Conservation (phyloP, 2,329 filamentous ascomycete genomes). For the Diaporthe humulicola region DNA sequence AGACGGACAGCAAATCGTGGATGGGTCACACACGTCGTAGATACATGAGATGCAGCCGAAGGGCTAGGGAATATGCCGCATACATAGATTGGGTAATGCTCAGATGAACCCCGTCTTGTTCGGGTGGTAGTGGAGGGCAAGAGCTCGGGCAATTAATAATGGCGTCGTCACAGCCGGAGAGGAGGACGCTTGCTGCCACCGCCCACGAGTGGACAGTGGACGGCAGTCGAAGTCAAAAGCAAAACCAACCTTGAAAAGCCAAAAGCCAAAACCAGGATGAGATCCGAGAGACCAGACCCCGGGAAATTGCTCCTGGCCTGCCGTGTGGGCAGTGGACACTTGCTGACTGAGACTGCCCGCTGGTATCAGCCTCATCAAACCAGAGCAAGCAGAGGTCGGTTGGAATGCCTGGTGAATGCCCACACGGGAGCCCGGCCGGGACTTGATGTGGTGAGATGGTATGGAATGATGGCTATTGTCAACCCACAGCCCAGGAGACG, state of each 20-base stretch:
- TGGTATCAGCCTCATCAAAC: constrained; percentile 16
- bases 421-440: not conserved
- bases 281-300: not conserved
- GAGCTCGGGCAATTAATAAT: constrained; percentile 19
- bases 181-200: not conserved
- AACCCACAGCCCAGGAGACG: not conserved
- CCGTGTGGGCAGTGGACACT: not conserved
- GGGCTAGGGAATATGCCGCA: not conserved
- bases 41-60: not conserved
- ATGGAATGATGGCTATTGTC: not conserved
- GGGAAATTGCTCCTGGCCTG: constrained; percentile 18
- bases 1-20: too few species aligned
- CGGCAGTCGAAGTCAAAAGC: constrained; percentile 26
- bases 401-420: not conserved
- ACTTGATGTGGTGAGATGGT: not conserved
- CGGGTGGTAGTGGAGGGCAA: not conserved
- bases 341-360: constrained; percentile 8
- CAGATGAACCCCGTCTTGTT: constrained; percentile 20
- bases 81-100: constrained; percentile 6
- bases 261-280: constrained; percentile 24
- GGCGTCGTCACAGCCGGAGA: not conserved
- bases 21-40: too few species aligned
- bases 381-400: not conserved
- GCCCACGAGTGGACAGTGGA: constrained; percentile 1
- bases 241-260: constrained; percentile 25